These are phyloP conservation scores for Stylosanthes scabra DNA, from an alignment of 331 rosid species.

Conservation along the genomic window DNA sequence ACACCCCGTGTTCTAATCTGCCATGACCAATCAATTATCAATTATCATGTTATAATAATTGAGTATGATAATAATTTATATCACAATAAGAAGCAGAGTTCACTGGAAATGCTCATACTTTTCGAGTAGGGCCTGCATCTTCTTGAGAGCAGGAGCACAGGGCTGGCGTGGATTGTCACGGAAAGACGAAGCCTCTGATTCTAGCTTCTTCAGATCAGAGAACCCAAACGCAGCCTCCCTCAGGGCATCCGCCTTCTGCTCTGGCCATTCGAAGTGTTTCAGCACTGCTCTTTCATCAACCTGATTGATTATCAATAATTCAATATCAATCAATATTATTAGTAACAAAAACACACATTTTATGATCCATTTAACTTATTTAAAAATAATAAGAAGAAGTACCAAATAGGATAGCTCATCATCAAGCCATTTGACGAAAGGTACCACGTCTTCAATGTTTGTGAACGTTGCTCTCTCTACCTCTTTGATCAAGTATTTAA, in stretches of 20 bases:
- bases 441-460: constrained; percentile 85
- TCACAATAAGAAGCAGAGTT: neutral
- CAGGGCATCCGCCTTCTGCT: constrained; percentile 91
- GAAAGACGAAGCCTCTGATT: constrained; percentile 78
- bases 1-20: constrained; percentile 96
- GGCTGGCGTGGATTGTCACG: constrained; percentile 84
- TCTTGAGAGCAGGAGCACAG: constrained; percentile 84
- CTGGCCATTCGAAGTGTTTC: constrained; percentile 98
- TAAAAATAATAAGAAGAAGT: neutral
- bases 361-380: neutral
- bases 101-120: constrained; percentile 53
- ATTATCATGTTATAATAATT: neutral
- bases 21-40: constrained; percentile 7
- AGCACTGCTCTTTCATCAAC: constrained; percentile 99
- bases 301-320: constrained; percentile 44
- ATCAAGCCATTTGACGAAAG: constrained; percentile 98
- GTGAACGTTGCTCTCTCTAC: constrained; percentile 90
- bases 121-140: constrained; percentile 92
- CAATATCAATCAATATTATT: neutral
- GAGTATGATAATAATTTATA: neutral
- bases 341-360: no score
- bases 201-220: constrained; percentile 90
- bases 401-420: constrained; percentile 97
- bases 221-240: constrained; percentile 99
- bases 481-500: constrained; percentile 84